Conservation (phyloP, 768 basidiomycete species). For the Daedaleopsis sinensis region DNA sequence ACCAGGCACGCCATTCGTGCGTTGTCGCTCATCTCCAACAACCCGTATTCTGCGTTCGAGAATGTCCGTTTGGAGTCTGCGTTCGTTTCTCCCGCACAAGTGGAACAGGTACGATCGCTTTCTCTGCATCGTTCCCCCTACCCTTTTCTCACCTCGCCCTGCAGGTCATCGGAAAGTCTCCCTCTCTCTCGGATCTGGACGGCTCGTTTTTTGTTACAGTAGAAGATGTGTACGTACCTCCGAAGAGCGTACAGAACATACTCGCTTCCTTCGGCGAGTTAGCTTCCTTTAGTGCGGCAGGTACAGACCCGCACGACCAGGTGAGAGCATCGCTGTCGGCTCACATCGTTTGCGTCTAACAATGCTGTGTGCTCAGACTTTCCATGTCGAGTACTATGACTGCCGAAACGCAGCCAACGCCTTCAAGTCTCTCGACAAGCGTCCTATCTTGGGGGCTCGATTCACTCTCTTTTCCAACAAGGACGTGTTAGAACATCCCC, state of each 20-base stretch:
- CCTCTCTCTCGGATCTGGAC: conserved; percentile 53
- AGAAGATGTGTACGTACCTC: conserved; percentile 27
- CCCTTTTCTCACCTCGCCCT: conserved; percentile 8
- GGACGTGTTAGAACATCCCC: conserved; percentile 12
- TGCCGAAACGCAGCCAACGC: conserved; percentile 59
- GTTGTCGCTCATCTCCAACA: conserved; percentile 15
- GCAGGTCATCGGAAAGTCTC: conserved; percentile 58
- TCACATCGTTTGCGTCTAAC: neutral
- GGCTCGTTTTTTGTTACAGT: conserved; percentile 54
- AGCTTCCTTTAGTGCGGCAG: conserved; percentile 24
- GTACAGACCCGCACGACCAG: conserved; percentile 20
- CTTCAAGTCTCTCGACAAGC: conserved; percentile 50
- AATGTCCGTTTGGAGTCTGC: conserved; percentile 6
- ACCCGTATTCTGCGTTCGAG: conserved; percentile 27
- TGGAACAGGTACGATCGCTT: conserved; percentile 15
- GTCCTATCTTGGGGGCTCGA: conserved; percentile 53
- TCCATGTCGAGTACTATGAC: conserved; percentile 71
- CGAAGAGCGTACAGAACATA: conserved; percentile 27
- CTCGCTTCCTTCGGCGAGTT: conserved; percentile 38
- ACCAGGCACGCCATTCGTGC: conserved; percentile 55
- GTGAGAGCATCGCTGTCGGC: conserved; percentile 1
- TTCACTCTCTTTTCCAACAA: conserved; percentile 47
- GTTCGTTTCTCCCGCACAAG: conserved; percentile 10
- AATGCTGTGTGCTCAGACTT: conserved; percentile 37
- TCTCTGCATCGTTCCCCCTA: too few relatives aligned